Base-by-base conservation (phyloP, 2,329 filamentous ascomycete species). In the Monilinia polystroma region DNA sequence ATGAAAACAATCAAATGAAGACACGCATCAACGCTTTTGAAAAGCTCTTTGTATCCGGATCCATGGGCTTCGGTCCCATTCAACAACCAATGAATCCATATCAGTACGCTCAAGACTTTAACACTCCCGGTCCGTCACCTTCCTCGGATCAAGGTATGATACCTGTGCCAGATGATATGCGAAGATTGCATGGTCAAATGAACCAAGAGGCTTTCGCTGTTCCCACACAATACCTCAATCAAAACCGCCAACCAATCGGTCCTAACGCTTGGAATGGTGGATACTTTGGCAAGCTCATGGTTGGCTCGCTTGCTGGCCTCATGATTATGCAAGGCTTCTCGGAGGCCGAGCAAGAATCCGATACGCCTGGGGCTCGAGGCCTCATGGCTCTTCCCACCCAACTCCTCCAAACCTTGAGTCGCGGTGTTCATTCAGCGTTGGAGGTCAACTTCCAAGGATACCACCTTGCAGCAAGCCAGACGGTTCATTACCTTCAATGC, bases 321-420 rank as follows among this genome's bases (percentile, higher is more conserved):
- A 97, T 98, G 93, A 84, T 97, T 45, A 80, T 97, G 72, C 93
- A 97, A 79, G 92, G 92, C 1, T 82, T 93, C 66, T 83, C 84
- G 47, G 85, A 90, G 53, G 68, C 73, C 47, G 85, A 92, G 78
- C 78, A 86, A 76, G 85, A 86, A 73, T 84, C 83, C 57, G 87
- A 90, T 62, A 83, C 83, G 1, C 82, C 87, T 7, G 82, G 86
- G 60, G 89, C 89, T 56, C 85, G 87, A 49, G 90, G 90, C 3
- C 82, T 93, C 18, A 84, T 87, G 68, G 85, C 87, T 29, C 68
- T 91, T 23, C 90, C 90, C 1, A 70, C 88, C 32, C 83, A 87
- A 20, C 74, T 89, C 3, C 77, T 91, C 47, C 78, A 80, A 56
- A 79, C 78, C 4, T 73, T 84, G 55, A 80, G 82, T 32, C 81